phyloP scores from a whole-genome alignment of 768 basidiomycete genomes.

The Serendipita sp. region DNA sequence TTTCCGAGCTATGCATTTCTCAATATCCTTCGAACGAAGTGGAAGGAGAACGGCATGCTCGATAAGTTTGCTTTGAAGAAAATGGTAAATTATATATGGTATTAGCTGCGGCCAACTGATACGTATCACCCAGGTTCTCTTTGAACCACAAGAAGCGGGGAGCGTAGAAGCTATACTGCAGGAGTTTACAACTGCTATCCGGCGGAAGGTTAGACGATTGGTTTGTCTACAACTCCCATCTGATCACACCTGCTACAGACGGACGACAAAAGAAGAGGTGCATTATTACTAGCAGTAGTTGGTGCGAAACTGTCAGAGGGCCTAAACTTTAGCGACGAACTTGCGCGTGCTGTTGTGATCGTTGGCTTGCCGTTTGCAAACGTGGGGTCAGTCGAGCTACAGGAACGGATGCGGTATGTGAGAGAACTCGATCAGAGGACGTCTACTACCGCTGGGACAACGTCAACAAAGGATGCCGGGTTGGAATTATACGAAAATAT shows the following conservation, averaged over 20 bases:
- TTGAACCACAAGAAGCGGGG: conserved; percentile 60
- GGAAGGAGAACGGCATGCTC: conserved; percentile 48
- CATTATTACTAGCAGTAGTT: conserved; percentile 83
- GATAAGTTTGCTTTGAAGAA: conserved; percentile 55
- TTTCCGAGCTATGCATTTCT: conserved; percentile 84
- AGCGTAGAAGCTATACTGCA: conserved; percentile 62
- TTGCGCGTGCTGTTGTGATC: conserved; percentile 74
- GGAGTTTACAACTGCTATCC: conserved; percentile 46
- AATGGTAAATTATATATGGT: conserved; percentile 31
- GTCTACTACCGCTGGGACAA: conserved; percentile 16
- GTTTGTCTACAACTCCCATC: conserved; percentile 3
- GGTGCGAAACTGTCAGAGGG: conserved; percentile 98
- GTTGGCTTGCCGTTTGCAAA: conserved; percentile 92
- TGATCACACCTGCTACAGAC: background rate
- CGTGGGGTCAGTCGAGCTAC: conserved; percentile 75
- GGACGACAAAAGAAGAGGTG: conserved; percentile 30
- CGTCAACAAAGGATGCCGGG: conserved; percentile 46
- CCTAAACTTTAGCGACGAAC: conserved; percentile 51
- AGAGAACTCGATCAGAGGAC: conserved; percentile 37
- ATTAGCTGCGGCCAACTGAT: background rate
- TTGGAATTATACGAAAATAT: conserved; percentile 80
- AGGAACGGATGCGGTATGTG: conserved; percentile 83
- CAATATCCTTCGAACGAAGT: conserved; percentile 44
- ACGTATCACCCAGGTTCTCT: conserved; percentile 47
- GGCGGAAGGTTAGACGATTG: conserved; percentile 13